phyloP scores from a whole-genome alignment of 2,329 filamentous ascomycete genomes.

The Cladophialophora immunda region DNA sequence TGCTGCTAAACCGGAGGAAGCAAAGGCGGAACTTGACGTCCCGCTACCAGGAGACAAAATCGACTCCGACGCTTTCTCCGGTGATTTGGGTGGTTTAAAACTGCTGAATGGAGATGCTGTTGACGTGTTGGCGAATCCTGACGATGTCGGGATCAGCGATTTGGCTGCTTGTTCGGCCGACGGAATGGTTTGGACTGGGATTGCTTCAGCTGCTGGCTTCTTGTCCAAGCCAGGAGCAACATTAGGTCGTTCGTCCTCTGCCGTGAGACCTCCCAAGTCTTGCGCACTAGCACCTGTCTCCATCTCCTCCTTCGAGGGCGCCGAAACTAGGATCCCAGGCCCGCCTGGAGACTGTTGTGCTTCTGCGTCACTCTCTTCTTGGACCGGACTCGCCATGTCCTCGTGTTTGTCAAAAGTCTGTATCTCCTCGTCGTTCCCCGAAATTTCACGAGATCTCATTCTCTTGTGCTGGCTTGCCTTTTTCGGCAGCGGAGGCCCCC shows the following conservation, averaged over 20 bases:
- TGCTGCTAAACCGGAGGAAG: constrained; percentile 72
- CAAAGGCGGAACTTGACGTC: constrained; percentile 71
- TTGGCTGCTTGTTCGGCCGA: constrained; percentile 15
- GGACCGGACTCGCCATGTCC: constrained; percentile 37
- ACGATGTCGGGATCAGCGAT: constrained; percentile 28
- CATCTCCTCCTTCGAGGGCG: constrained; percentile 32
- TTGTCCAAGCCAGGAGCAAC: constrained; percentile 1
- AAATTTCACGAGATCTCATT: constrained; percentile 46
- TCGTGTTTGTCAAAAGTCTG: constrained; percentile 31
- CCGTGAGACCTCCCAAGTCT: constrained; percentile 11
- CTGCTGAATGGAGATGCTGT: constrained; percentile 54
- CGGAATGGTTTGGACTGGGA: background rate
- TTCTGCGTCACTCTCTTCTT: constrained; percentile 39
- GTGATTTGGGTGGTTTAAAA: constrained; percentile 44
- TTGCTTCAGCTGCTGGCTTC: background rate
- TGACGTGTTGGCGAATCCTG: constrained; percentile 53
- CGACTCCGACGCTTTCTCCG: constrained; percentile 40
- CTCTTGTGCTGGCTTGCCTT: constrained; percentile 43
- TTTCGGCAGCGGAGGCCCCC: constrained; percentile 34
- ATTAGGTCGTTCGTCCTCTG: background rate
- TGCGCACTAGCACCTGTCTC: constrained; percentile 10
- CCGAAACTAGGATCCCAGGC: constrained; percentile 36
- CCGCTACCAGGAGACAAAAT: constrained; percentile 41
- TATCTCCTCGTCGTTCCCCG: constrained; percentile 31
- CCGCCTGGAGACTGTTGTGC: constrained; percentile 40